phyloP scores from a whole-genome alignment of 768 basidiomycete genomes.

The Agaricus subrufescens region DNA sequence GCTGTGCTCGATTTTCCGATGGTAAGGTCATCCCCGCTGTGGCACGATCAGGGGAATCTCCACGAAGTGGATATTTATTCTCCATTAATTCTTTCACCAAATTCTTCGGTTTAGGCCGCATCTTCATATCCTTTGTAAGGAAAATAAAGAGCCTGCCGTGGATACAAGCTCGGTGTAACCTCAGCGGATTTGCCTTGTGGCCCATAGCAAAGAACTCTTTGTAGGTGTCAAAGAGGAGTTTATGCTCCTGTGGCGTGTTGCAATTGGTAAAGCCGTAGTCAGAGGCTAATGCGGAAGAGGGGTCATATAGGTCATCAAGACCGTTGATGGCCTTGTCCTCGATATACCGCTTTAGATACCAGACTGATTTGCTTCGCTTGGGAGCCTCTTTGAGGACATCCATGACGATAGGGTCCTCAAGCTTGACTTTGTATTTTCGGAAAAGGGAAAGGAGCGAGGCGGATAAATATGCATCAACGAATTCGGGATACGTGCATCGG shows the following conservation, averaged over 20 bases:
- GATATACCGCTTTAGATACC: conserved; percentile 30
- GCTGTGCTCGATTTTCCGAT: too few species aligned
- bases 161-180: conserved; percentile 30
- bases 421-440: conserved; percentile 13
- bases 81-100: conserved; percentile 24
- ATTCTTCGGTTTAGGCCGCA: conserved; percentile 20
- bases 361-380: conserved; percentile 23
- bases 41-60: not conserved
- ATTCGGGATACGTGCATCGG: conserved; percentile 31
- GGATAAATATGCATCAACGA: conserved; percentile 22
- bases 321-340: conserved; percentile 2
- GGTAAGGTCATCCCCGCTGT: not conserved
- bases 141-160: conserved; percentile 25
- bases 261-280: conserved; percentile 36
- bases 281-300: conserved; percentile 10
- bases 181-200: conserved; percentile 19
- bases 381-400: conserved; percentile 21
- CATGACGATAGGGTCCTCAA: conserved; percentile 15
- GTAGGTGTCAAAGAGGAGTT: conserved; percentile 27
- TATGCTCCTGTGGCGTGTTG: conserved; percentile 17
- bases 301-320: conserved; percentile 2
- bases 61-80: conserved; percentile 23
- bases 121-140: conserved; percentile 11
- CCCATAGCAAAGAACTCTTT: conserved; percentile 20
- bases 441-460: conserved; percentile 22